These are phyloP conservation scores for Yamadazyma scolyti DNA, from an alignment of 805 yeast genomes.

Conservation along the genomic window DNA sequence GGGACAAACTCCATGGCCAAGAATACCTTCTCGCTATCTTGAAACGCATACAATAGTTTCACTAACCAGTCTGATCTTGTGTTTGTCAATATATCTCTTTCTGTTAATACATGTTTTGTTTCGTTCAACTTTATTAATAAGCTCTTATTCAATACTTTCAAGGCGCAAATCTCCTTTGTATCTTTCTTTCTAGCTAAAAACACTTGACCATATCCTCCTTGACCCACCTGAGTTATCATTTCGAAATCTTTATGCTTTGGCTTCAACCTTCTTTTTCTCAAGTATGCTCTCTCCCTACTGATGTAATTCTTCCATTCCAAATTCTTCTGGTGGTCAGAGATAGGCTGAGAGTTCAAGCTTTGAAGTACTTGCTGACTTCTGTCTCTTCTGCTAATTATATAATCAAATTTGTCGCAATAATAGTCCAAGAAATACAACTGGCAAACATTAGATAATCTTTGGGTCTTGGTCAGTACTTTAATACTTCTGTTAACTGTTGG, in stretches of 20 bases:
- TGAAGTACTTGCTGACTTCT: slow-evolving; percentile 69
- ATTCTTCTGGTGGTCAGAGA: slow-evolving; percentile 31
- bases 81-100: slow-evolving; percentile 94
- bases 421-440: slow-evolving; percentile 93
- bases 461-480: slow-evolving; percentile 63
- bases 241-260: slow-evolving; percentile 95
- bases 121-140: slow-evolving; percentile 86
- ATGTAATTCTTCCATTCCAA: slow-evolving; percentile 70
- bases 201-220: slow-evolving; percentile 99
- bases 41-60: slow-evolving; percentile 89
- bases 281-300: slow-evolving; percentile 77
- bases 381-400: slow-evolving; percentile 81
- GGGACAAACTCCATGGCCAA: slow-evolving; percentile 99
- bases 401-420: slow-evolving; percentile 94
- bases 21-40: slow-evolving; percentile 83
- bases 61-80: slow-evolving; percentile 96
- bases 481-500: slow-evolving; percentile 12
- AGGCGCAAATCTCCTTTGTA: slow-evolving; percentile 91
- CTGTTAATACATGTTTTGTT: slow-evolving; percentile 92
- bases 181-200: slow-evolving; percentile 91
- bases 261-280: slow-evolving; percentile 85
- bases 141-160: slow-evolving; percentile 86
- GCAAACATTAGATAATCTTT: slow-evolving; percentile 83
- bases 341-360: slow-evolving; percentile 50
- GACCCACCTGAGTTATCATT: slow-evolving; percentile 97